These are phyloP conservation scores for Acacia concinna DNA, from an alignment of 331 rosid genomes.

Conservation along the genomic window DNA sequence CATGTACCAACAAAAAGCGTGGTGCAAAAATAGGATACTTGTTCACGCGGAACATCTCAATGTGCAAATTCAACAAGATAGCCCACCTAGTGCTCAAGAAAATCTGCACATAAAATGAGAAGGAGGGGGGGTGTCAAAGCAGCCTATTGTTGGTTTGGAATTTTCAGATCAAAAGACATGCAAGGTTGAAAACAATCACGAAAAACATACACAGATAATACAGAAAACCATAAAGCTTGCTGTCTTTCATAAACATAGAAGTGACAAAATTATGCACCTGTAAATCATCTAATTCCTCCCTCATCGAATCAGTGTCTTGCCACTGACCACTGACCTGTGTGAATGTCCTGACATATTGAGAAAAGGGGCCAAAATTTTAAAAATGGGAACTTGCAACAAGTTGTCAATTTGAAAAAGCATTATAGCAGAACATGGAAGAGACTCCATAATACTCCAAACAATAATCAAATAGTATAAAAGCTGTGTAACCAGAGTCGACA, in stretches of 20 bases:
- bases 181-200: neutral
- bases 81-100: conserved; percentile 99
- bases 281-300: conserved; percentile 96
- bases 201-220: conserved; percentile 9
- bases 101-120: conserved; percentile 58
- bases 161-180: conserved; percentile 6
- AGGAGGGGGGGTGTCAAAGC: conserved; percentile 28
- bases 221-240: conserved; percentile 19
- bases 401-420: conserved; percentile 13
- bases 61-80: conserved; percentile 91
- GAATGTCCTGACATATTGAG: conserved; percentile 71
- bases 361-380: neutral
- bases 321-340: conserved; percentile 98
- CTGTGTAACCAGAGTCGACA: neutral
- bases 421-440: conserved; percentile 12
- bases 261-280: conserved; percentile 54
- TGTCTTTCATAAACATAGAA: conserved; percentile 25
- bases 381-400: conserved; percentile 20
- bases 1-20: conserved; percentile 2
- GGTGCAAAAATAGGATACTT: conserved; percentile 73
- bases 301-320: conserved; percentile 98
- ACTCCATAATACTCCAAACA: conserved; percentile 10
- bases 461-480: neutral
- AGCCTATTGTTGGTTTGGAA: conserved; percentile 5
- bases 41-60: conserved; percentile 99